A percentile compares a stretch with the other conserved stretches of the same genome.
Conservation (phyloP, 2,329 filamentous ascomycete species). For the Fusarium staphyleae region DNA sequence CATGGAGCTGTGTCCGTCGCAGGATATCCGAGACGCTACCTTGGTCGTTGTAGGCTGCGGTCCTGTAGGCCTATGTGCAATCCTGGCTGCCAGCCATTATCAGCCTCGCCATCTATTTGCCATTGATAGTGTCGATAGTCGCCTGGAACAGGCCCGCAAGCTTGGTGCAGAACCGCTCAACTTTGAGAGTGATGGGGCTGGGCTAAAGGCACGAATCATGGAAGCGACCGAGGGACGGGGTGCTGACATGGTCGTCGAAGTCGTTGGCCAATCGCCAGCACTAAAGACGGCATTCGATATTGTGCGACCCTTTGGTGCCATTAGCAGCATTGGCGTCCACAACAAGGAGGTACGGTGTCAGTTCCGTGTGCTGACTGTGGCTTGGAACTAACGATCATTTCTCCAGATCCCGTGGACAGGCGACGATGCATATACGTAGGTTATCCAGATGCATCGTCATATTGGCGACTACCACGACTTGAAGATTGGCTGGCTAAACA, state of each 20-base stretch:
- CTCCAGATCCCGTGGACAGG: constrained; percentile 70
- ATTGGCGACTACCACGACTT: neutral
- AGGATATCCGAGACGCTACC: constrained; percentile 59
- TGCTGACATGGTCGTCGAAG: constrained; percentile 84
- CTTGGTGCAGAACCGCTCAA: constrained; percentile 87
- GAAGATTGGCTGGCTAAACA: constrained; percentile 33
- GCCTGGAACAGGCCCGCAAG: constrained; percentile 74
- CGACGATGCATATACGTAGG: constrained; percentile 65
- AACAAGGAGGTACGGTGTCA: constrained; percentile 67
- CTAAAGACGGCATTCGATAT: constrained; percentile 75
- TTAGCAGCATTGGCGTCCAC: constrained; percentile 79
- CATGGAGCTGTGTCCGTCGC: constrained; percentile 64
- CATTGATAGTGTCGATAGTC: constrained; percentile 77
- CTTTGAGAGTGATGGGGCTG: constrained; percentile 71
- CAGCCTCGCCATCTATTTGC: constrained; percentile 79
- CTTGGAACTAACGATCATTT: constrained; percentile 8
- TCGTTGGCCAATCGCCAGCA: constrained; percentile 74
- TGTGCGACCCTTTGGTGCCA: constrained; percentile 74
- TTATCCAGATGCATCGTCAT: constrained; percentile 9
- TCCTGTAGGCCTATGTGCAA: constrained; percentile 82
- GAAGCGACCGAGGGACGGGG: constrained; percentile 81
- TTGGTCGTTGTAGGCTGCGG: constrained; percentile 87
- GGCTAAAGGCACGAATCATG: constrained; percentile 72
- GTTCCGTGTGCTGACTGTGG: neutral
- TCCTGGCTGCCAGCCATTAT: constrained; percentile 78